Evolutionary conservation across 2,329 filamentous ascomycete genomes (phyloP), one percentile per base, ranked within the genome.

Genomic region (Fusarium tjaetaba): DNA sequence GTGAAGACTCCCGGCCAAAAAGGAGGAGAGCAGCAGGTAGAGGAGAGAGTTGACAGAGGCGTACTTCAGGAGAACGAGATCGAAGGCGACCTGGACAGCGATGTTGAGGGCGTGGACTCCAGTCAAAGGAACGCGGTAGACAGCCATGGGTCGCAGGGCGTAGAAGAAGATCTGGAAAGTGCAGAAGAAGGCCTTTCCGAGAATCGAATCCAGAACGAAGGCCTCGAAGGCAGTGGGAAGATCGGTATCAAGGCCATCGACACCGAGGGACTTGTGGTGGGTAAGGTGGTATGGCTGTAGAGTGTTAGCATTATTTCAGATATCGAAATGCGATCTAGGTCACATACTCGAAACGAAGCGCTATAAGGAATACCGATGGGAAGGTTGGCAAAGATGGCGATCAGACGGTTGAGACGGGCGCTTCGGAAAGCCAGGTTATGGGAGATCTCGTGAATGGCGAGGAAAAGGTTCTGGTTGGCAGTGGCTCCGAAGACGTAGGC

Each of bases 101-200:
- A 99, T 88, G 84, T 99, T 99, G 84, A 95, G 84, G 66, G 91
- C 87, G 84, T 98, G 95, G 65, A 98, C 90, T 79, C 88, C 88
- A 59, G 96, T 98, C 82, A 98, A 90, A 42, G 96, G 94, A 10
- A 98, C 88, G 77, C 91, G 90, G 88, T 97, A 97, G 77, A 99
- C 89, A 84, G 95, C 92, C 93, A 98, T 97, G 70, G 96, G 96
- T 22, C 96, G 94, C 57, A 99, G 84, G 78, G 96, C 96, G 86
- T 99, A 99, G 89, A 99, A 99, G 81, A 99, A 89, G 83, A 99
- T 98, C 85, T 99, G 96, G 86, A 98, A 99, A 76, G 96, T 99
- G 86, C 93, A 96, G 89, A 99, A 99, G 87, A 99, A 99, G 75
- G 96, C 92, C 85, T 99, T 99, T 82, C 96, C 96, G 24, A 96